Percentiles rank a stretch among this genome's conserved stretches.
phyloP scores from a whole-genome alignment of 371 early-diverging fungal genomes.

The Encephalitozoon intestinalis region DNA sequence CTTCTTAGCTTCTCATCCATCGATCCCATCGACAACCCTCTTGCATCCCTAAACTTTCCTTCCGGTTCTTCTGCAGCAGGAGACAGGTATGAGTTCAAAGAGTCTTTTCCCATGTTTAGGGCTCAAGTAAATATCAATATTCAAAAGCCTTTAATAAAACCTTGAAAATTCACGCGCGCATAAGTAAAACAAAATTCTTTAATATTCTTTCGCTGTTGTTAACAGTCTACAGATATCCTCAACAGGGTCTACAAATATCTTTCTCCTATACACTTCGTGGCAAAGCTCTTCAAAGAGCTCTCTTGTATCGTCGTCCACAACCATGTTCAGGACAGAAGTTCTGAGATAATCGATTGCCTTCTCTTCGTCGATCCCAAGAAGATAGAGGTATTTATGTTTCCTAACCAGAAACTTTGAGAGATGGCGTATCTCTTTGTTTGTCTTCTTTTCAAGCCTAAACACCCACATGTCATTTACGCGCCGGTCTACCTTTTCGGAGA shows the following conservation, averaged over 20 bases:
- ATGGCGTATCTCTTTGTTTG: background rate
- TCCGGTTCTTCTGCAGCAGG: too few species aligned
- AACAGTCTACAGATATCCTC: conserved; percentile 5
- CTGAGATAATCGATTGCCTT: conserved; percentile 20
- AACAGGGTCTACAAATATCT: background rate
- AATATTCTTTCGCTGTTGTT: background rate
- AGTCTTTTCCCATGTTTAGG: conserved; percentile 4
- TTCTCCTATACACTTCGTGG: conserved; percentile 7
- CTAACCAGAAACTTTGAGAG: background rate
- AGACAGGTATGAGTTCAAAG: background rate
- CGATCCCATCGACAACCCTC: background rate
- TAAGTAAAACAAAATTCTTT: background rate
- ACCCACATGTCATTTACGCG: conserved; percentile 31
- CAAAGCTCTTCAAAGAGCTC: conserved; percentile 12
- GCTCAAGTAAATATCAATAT: conserved; percentile 2
- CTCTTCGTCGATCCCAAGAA: conserved; percentile 2
- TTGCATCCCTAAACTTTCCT: background rate
- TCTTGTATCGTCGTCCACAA: conserved; percentile 1
- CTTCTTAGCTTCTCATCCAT: background rate
- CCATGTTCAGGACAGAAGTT: conserved; percentile 3
- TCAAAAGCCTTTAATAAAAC: background rate
- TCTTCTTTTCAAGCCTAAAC: conserved; percentile 1
- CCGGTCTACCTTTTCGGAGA: background rate
- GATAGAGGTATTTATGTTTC: conserved; percentile 14
- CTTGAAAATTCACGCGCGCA: background rate